A percentile compares a stretch with the other conserved stretches of the same genome.
Conservation (phyloP, 148 eudicot species). For the Salicornia ramosissima region DNA sequence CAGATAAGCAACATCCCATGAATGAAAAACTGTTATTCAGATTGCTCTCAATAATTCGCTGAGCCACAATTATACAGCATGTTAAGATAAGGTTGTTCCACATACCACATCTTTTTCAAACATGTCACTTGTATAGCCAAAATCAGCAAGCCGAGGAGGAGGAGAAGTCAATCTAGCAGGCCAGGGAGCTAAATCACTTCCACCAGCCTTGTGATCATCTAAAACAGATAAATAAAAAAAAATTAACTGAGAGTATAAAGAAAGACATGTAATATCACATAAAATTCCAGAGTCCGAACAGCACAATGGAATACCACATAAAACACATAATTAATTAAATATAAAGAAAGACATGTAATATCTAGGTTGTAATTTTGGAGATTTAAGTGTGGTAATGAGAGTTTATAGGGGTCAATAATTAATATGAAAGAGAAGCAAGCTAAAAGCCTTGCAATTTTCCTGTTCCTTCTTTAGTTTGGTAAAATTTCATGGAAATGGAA, state of each 20-base stretch:
- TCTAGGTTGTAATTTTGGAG: too few species aligned
- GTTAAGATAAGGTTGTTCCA: slow-evolving; percentile 2
- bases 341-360: too few species aligned
- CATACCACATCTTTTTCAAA: slow-evolving; percentile 89
- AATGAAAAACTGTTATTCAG: neutral
- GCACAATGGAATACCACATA: neutral
- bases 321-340: too few species aligned
- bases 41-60: neutral
- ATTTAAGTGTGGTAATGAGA: too few species aligned
- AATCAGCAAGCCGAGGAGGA: slow-evolving; percentile 98
- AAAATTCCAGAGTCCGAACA: neutral
- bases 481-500: too few species aligned
- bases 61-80: neutral
- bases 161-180: slow-evolving; percentile 88
- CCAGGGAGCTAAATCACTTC: slow-evolving; percentile 95
- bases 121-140: slow-evolving; percentile 71
- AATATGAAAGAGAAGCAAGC: too few species aligned
- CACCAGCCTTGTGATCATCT: slow-evolving; percentile 86
- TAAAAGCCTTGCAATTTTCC: too few species aligned
- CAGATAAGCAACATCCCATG: slow-evolving; percentile 3
- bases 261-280: neutral
- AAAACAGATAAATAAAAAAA: too few species aligned
- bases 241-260: too few species aligned
- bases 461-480: too few species aligned
- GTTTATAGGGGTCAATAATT: too few species aligned